phyloP scores from a whole-genome alignment of 2,329 filamentous ascomycete genomes.

The Penicillium rolfsii region DNA sequence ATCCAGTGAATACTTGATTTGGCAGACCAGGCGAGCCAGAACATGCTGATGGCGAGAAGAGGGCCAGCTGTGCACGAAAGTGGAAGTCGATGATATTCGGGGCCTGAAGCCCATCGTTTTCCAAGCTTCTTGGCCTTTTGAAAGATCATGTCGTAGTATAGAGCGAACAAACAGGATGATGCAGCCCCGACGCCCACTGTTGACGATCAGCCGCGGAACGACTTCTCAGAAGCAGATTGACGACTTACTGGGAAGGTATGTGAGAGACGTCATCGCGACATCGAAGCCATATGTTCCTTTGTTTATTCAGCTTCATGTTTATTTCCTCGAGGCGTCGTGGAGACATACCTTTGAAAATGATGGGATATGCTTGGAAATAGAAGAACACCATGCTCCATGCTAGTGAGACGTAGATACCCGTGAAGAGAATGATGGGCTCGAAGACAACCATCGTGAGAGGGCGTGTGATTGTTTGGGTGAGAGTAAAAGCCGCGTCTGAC shows the following conservation, averaged over 20 bases:
- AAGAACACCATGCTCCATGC: constrained; percentile 72
- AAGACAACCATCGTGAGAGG: constrained; percentile 72
- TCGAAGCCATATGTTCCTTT: constrained; percentile 63
- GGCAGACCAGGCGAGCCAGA: constrained; percentile 64
- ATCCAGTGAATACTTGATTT: constrained; percentile 54
- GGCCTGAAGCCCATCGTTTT: constrained; percentile 58
- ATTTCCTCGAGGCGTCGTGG: accelerated
- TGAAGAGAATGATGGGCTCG: constrained; percentile 73
- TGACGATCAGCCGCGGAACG: neutral
- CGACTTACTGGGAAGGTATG: constrained; percentile 63
- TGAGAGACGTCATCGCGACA: constrained; percentile 66
- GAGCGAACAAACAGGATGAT: constrained; percentile 63
- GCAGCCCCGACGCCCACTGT: constrained; percentile 63
- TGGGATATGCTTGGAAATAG: constrained; percentile 74
- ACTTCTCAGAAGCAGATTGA: no score
- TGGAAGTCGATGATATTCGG: constrained; percentile 69
- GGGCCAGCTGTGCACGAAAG: constrained; percentile 72
- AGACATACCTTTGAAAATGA: constrained; percentile 61
- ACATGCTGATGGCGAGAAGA: constrained; percentile 56
- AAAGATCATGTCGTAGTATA: constrained; percentile 66
- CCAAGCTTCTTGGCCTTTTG: constrained; percentile 54
- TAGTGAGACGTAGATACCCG: constrained; percentile 71
- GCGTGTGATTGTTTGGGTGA: constrained; percentile 65
- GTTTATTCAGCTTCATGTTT: neutral
- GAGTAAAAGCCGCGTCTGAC: constrained; percentile 20